Evolutionary conservation across 2,329 filamentous ascomycete species (phyloP).

Genomic region (Xylariaceae sp.): DNA sequence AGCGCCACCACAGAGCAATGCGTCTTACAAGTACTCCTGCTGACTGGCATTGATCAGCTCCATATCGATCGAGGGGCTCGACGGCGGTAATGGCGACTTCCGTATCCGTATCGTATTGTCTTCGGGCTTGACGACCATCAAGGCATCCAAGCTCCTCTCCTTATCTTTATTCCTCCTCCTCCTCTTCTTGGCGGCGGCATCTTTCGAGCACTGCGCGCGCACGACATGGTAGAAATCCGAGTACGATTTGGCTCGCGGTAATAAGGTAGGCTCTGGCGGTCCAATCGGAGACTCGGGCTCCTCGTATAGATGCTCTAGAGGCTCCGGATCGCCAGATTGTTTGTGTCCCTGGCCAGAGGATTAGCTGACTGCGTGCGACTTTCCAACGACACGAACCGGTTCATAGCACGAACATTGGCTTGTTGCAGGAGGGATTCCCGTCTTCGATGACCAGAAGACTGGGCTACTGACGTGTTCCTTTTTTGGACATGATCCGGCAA

Average conservation of each 20-base stretch:
- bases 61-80: constrained; percentile 56
- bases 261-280: constrained; percentile 61
- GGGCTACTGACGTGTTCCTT: constrained; percentile 40
- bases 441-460: constrained; percentile 53
- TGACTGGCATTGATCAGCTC: constrained; percentile 76
- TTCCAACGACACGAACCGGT: not conserved
- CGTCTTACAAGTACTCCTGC: constrained; percentile 70
- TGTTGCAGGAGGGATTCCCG: constrained; percentile 65
- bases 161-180: constrained; percentile 37
- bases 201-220: constrained; percentile 51
- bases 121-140: constrained; percentile 37
- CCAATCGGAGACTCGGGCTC: constrained; percentile 49
- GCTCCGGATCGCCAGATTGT: constrained; percentile 48
- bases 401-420: constrained; percentile 48
- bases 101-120: constrained; percentile 13
- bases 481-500: constrained; percentile 57
- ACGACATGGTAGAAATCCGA: constrained; percentile 68
- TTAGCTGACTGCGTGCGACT: constrained; percentile 24
- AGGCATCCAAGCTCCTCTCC: constrained; percentile 47
- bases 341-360: constrained; percentile 43
- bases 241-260: constrained; percentile 68
- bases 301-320: constrained; percentile 55
- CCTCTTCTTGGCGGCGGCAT: constrained; percentile 37
- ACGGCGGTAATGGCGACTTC: constrained; percentile 22
- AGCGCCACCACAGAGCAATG: not conserved